Evolutionary conservation across 306 rosid genomes (phyloP).

Genomic region (Rubus parviflorus): DNA sequence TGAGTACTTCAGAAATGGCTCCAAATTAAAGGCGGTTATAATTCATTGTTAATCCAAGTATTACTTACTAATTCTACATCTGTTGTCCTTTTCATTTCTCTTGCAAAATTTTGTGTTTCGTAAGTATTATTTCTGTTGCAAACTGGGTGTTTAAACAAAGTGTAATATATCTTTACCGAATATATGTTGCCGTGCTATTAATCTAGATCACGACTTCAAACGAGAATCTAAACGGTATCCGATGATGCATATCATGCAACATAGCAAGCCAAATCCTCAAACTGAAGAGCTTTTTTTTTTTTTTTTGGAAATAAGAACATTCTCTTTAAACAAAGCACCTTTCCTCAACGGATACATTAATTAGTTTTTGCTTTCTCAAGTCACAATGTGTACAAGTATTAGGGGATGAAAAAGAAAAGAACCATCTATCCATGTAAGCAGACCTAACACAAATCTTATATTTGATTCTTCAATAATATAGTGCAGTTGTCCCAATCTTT

Average conservation of each 20-base stretch:
- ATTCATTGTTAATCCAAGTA: too few relatives aligned
- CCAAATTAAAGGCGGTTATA: background rate
- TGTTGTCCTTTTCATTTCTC: too few relatives aligned
- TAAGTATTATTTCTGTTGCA: too few relatives aligned
- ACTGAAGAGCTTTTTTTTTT: background rate
- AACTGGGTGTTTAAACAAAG: too few relatives aligned
- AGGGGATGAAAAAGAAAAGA: background rate
- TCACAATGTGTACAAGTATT: background rate
- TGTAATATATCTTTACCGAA: background rate
- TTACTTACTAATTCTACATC: too few relatives aligned
- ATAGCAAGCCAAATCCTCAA: background rate
- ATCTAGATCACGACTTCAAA: background rate
- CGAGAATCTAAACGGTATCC: background rate
- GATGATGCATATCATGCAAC: background rate
- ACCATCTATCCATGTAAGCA: background rate
- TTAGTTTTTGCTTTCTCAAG: background rate
- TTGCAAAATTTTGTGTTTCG: too few relatives aligned
- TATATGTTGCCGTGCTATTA: background rate
- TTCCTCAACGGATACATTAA: slow-evolving; percentile 12
- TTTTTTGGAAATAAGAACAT: background rate
- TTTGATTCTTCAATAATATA: background rate
- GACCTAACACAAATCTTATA: background rate
- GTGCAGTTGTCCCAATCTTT: background rate
- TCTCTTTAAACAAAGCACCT: background rate
- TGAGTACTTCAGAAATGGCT: background rate